Base-by-base conservation (phyloP, 768 basidiomycete genomes). In the Naganishia vishniacii region DNA sequence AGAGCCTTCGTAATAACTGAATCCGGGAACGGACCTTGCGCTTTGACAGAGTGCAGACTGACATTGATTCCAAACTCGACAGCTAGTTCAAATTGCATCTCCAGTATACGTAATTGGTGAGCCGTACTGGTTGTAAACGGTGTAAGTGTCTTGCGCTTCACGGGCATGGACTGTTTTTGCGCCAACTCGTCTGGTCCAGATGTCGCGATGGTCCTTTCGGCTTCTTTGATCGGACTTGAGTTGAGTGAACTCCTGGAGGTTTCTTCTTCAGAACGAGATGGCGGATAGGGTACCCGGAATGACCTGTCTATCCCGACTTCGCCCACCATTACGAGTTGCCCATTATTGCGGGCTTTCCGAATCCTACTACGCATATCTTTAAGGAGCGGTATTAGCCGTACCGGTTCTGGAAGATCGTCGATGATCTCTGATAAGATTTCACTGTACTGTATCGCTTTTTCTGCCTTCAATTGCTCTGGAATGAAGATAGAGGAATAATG, bases 251-350 rank as follows among this genome's bases (percentile, higher is more conserved):
- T 34, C 29, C 45, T 29, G 25, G 29, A 26, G 9, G 32, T 4
- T 26, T 20, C 40, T 26, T 25, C 28, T 62, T 60, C 62, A 26
- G 67, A 29, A 16, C 70, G 1, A 61, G 62, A 15, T 81, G 79
- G 78, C 26, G 81, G 83, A 59, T 84, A 81, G 0, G 90, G 86
- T 25, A 94, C 81, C 29, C 88, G 85, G 69, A 88, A 88, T 16
- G 81, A 80, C 26, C 88, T 84, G 77, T 99, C 94, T 40, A 99
- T 77, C 1, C 94, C 94, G 6, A 98, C 86, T 78, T 99, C 94
- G 42, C 94, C 94, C 1, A 99, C 79, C 84, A 95, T 88, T 12
- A 89, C 86, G 42, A 79, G 72, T 1, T 65, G 61, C 2, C 72
- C 72, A 23, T 64, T 40, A 1, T 28, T 61, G 25, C 88, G 84